Base-by-base conservation (phyloP, 2,329 filamentous ascomycete species). In the Talaromyces piceae region DNA sequence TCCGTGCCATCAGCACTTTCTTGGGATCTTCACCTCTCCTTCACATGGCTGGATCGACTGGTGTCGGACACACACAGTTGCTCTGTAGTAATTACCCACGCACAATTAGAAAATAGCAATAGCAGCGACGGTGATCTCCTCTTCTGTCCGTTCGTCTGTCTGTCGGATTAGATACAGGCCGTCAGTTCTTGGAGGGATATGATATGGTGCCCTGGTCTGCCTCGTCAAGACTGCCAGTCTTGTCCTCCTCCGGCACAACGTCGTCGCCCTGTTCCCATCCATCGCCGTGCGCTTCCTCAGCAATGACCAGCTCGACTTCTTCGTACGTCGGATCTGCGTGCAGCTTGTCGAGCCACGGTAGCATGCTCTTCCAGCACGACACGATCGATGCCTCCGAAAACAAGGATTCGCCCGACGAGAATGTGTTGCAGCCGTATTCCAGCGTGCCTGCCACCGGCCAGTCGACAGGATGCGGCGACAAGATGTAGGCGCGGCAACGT, bases 371-470 rank as follows among this genome's bases (percentile, higher is more conserved):
- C 56, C 80, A 77, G 0, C 79, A 77, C 9, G 63, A 65, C 11
- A 84, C 72, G 48, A 91, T 75, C 54, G 88, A 77, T 31, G 74
- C 72, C 64, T 94, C 87, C 6, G 71, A 70, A 60, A 81, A 74
- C 28, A 74, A 62, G 1, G 68, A 59, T 55, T 86, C 81, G 3
- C 84, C 84, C 1, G 83, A 79, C n/a, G 84, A 84, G 66, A 85
- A 86, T 55, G 82, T 77, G 4, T 86, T 85, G 56, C 81, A 86
- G 4, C 85, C 84, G 41, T 78, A 72, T 8, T 78, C 77, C 1
- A 73, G 62, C 1, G 78, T 71, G 0, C 78, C 77, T 0, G 77
- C 70, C 5, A 88, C 65, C 1, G 77, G 76, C 1, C 70, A 74
- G 37, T 79, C 78, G 0, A 78, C 58, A 0, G 78, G 75, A 3